Evolutionary conservation across 352 stramenopile genomes (phyloP), one percentile per base, ranked within the genome.

Genomic region (Pythium guiyangense): DNA sequence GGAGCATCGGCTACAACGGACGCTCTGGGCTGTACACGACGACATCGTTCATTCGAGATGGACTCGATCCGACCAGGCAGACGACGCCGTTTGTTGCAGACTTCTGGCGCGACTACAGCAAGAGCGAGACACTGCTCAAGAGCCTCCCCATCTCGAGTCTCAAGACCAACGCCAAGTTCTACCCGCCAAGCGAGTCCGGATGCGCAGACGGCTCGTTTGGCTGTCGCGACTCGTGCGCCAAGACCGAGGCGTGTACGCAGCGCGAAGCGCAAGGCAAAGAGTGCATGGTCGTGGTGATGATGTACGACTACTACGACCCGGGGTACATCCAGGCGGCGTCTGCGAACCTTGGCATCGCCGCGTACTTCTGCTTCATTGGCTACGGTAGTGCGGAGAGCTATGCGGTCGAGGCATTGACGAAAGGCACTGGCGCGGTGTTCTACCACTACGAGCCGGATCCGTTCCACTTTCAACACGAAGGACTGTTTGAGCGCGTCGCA

Each of bases 81-180:
- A 49, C 39, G 0, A 57, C 70, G 3, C 22, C 62, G 1, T 83
- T 74, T 44, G 65, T 52, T 22, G 64, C 69, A 8, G 76, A 84
- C 34, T 84, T 81, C 46, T 86, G 74, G 71, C 62, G 76, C 45
- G 69, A 79, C 48, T 86, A 52, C n/a, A 20, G 29, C n/a, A 31
- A 31, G 14, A 63, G 40, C 10, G 57, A 57, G 15, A 45, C 15
- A 9, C 34, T 63, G 48, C 44, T 63, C 27, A 48, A 15, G 25
- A 45, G 50, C 3, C 27, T 79, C 20, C 17, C 47, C 5, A 37
- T 37, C 6, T 44, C 55, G 8, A 44, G 10, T 6, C 31, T 61
- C 4, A 50, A 14, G 26, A 55, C n/a, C 5, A 61, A 61, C 40
- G 9, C 46, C n/a, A 50, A 34, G 29, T 77, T 63, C 39, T 80